Percentiles rank a stretch among this genome's conserved stretches.
Evolutionary conservation across 805 yeast genomes (phyloP).

Genomic region (Sporopachydermia lactativora): DNA sequence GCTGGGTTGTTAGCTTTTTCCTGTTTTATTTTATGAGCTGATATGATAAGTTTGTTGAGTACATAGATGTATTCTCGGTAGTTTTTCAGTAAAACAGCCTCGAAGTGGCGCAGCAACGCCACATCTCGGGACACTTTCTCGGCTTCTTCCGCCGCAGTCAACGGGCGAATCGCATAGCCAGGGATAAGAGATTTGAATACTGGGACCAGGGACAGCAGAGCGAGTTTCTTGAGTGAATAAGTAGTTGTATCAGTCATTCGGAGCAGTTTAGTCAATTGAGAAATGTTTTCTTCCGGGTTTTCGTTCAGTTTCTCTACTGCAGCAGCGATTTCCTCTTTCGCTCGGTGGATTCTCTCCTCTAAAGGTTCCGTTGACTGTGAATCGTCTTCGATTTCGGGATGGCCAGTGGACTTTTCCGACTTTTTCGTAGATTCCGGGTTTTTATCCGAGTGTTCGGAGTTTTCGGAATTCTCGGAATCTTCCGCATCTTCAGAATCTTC

Average conservation of each 20-base stretch:
- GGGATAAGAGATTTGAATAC: constrained; percentile 81
- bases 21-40: constrained; percentile 12
- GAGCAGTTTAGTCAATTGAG: constrained; percentile 48
- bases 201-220: constrained; percentile 68
- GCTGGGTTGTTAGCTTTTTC: constrained; percentile 15
- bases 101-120: constrained; percentile 62
- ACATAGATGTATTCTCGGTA: constrained; percentile 54
- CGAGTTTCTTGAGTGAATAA: constrained; percentile 35
- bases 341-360: constrained; percentile 37
- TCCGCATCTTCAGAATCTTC: constrained; percentile 9
- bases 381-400: constrained; percentile 16
- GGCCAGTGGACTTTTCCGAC: constrained; percentile 16
- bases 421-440: constrained; percentile 14
- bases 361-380: constrained; percentile 26
- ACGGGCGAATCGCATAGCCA: constrained; percentile 70
- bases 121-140: constrained; percentile 81
- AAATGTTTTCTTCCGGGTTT: constrained; percentile 77
- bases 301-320: constrained; percentile 67
- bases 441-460: constrained; percentile 8
- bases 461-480: constrained; percentile 7
- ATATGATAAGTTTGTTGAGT: constrained; percentile 25
- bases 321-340: constrained; percentile 76
- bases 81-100: constrained; percentile 57
- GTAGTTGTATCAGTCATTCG: constrained; percentile 59
- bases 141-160: constrained; percentile 65